Evolutionary conservation across 345 rosid species (phyloP).

Genomic region (Salix brachista): DNA sequence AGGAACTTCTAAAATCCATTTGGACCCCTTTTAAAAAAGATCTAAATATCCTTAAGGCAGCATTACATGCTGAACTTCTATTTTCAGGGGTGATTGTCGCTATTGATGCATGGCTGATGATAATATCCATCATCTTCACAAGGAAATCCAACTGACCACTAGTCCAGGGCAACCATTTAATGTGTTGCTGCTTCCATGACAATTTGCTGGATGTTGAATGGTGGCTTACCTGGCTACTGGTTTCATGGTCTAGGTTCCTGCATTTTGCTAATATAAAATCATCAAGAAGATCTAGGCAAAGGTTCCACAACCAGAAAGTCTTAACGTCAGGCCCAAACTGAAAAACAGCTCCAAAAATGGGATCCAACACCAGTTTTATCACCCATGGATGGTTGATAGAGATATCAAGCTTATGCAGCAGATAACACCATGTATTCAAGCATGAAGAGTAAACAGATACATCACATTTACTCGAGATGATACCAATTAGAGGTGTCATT

Average conservation of each 20-base stretch:
- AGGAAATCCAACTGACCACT: slow-evolving; percentile 38
- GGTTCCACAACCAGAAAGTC: slow-evolving; percentile 40
- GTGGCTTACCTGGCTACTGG: slow-evolving; percentile 15
- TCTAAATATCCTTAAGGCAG: slow-evolving; percentile 43
- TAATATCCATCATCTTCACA: slow-evolving; percentile 23
- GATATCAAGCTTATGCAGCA: slow-evolving; percentile 49
- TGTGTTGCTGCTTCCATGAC: slow-evolving; percentile 31
- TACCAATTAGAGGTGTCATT: slow-evolving; percentile 49
- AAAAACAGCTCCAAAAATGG: slow-evolving; percentile 46
- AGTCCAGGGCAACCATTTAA: slow-evolving; percentile 51
- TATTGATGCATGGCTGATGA: slow-evolving; percentile 22
- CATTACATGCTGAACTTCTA: slow-evolving; percentile 31
- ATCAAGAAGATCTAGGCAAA: slow-evolving; percentile 43
- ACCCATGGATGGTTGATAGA: slow-evolving; percentile 30
- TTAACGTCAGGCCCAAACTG: slow-evolving; percentile 23
- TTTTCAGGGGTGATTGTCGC: slow-evolving; percentile 19
- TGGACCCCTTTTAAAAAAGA: slow-evolving; percentile 43
- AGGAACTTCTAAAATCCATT: slow-evolving; percentile 32
- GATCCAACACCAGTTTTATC: slow-evolving; percentile 37
- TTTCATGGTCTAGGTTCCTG: slow-evolving; percentile 15
- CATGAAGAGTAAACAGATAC: slow-evolving; percentile 41
- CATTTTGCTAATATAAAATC: slow-evolving; percentile 34
- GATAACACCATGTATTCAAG: slow-evolving; percentile 50
- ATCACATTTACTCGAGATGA: slow-evolving; percentile 42
- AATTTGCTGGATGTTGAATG: slow-evolving; percentile 18